These are phyloP conservation scores for Monilinia fructigena DNA, from an alignment of 2,329 filamentous ascomycete species.

Conservation along the genomic window DNA sequence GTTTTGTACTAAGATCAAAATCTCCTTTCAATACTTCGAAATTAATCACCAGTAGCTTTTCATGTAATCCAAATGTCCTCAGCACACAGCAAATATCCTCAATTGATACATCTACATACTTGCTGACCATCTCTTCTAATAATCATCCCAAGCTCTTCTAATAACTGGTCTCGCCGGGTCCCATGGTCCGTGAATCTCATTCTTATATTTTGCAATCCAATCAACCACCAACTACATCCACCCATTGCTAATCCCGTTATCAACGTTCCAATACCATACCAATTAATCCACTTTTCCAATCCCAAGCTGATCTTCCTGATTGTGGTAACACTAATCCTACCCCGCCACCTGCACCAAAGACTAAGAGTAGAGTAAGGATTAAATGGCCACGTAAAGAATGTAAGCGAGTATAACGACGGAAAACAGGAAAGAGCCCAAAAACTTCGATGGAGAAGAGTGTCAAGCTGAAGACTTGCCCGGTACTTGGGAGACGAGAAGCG, in stretches of 20 bases:
- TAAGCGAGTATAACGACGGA: slow-evolving; percentile 81
- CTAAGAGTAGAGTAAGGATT: slow-evolving; percentile 69
- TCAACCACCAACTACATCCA: slow-evolving; percentile 96
- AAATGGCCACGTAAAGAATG: slow-evolving; percentile 81
- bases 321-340: slow-evolving; percentile 57
- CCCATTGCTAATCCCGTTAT: slow-evolving; percentile 80
- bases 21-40: too few species aligned
- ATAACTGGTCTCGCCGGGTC: slow-evolving; percentile 90
- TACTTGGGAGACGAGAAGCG: slow-evolving; percentile 82
- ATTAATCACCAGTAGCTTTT: slow-evolving; percentile 3
- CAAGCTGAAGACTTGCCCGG: slow-evolving; percentile 90
- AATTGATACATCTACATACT: neutral
- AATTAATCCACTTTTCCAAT: slow-evolving; percentile 43
- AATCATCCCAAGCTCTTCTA: slow-evolving; percentile 43
- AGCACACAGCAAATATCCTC: neutral
- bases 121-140: neutral
- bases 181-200: slow-evolving; percentile 97
- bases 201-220: slow-evolving; percentile 97
- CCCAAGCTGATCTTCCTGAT: slow-evolving; percentile 53
- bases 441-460: slow-evolving; percentile 97
- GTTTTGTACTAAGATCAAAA: too few species aligned
- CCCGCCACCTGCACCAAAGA: slow-evolving; percentile 76
- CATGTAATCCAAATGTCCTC: neutral
- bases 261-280: slow-evolving; percentile 73
- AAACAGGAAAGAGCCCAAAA: slow-evolving; percentile 96